phyloP scores from a whole-genome alignment of 495 filamentous ascomycete genomes.

The Penicillium daleae region DNA sequence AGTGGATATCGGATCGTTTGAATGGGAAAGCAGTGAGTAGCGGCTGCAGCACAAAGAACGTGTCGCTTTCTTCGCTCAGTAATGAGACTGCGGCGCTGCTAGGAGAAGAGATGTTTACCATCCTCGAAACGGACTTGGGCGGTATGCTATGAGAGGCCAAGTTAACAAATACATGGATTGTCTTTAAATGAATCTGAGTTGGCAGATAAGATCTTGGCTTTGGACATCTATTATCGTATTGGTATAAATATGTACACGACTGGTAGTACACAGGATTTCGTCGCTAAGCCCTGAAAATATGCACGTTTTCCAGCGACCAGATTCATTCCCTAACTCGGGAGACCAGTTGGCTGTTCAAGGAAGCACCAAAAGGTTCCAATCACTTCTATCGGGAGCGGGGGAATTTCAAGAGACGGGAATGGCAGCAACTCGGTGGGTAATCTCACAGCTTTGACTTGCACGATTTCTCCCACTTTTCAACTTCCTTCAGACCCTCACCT shows the following conservation, averaged over 20 bases:
- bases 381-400: not conserved
- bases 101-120: conserved; percentile 19
- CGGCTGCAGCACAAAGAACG: conserved; percentile 19
- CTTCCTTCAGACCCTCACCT: conserved; percentile 27
- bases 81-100: conserved; percentile 8
- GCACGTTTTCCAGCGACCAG: not conserved
- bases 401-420: not conserved
- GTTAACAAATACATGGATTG: not conserved
- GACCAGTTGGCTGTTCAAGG: not conserved
- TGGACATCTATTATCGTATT: not conserved
- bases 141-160: conserved; percentile 10
- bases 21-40: conserved; percentile 11
- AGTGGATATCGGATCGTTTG: conserved; percentile 17
- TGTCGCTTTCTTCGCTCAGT: conserved; percentile 16
- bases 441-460: conserved; percentile 51
- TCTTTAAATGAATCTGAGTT: not conserved
- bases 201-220: not conserved
- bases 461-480: conserved; percentile 49
- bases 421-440: not conserved
- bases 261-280: not conserved
- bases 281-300: not conserved
- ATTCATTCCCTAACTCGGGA: not conserved
- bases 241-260: not conserved
- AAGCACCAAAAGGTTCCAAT: not conserved
- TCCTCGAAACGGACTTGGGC: conserved; percentile 15